Evolutionary conservation across 129 eudicot genomes (phyloP).

Genomic region (Saussurea involucrata): DNA sequence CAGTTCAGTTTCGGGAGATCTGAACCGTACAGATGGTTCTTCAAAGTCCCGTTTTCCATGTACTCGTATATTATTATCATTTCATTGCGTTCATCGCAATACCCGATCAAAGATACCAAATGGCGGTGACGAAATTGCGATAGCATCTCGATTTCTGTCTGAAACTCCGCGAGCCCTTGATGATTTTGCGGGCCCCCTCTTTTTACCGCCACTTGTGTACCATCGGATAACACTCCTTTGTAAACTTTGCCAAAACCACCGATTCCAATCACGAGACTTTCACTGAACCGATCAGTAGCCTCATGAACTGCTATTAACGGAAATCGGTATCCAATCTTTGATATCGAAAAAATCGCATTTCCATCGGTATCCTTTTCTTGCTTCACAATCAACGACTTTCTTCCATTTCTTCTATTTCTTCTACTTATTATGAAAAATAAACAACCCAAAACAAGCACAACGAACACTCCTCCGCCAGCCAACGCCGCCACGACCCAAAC

Average conservation of each 20-base stretch:
- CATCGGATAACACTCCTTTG: conserved; percentile 54
- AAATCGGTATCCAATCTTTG: conserved; percentile 56
- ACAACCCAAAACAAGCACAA: conserved; percentile 28
- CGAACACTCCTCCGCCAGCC: conserved; percentile 26
- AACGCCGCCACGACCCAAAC: conserved; percentile 33
- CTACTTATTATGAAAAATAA: conserved; percentile 32
- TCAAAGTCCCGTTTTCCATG: conserved; percentile 73
- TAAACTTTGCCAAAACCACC: conserved; percentile 85
- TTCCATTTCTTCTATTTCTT: conserved; percentile 34
- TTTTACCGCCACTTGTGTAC: conserved; percentile 59
- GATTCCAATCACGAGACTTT: conserved; percentile 47
- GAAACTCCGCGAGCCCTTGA: conserved; percentile 64
- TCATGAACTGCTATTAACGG: conserved; percentile 52
- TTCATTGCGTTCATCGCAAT: conserved; percentile 61
- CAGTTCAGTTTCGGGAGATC: conserved; percentile 56
- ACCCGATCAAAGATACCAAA: conserved; percentile 67
- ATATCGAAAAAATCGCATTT: conserved; percentile 36
- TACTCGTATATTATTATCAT: conserved; percentile 69
- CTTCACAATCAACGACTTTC: conserved; percentile 7
- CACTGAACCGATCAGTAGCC: conserved; percentile 62
- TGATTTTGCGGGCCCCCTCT: conserved; percentile 53
- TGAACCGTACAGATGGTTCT: conserved; percentile 60
- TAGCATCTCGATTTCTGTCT: conserved; percentile 68
- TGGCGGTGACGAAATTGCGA: conserved; percentile 84
- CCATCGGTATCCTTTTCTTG: conserved; percentile 11